Evolutionary conservation across 495 filamentous ascomycete genomes (phyloP), one percentile per base, ranked within the genome.

Genomic region (Talaromyces stipitatus): DNA sequence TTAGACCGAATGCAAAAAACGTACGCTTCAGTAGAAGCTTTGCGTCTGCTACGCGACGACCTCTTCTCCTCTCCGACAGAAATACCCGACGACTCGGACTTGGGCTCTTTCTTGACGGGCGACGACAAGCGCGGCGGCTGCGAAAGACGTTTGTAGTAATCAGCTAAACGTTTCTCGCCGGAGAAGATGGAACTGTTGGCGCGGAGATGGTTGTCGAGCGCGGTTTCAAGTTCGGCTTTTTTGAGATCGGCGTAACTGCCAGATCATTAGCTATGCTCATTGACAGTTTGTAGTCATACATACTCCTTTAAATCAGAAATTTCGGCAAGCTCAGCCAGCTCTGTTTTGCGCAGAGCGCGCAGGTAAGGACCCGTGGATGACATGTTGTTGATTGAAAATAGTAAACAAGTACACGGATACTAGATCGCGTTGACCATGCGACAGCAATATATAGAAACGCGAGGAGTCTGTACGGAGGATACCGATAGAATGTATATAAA

Each of bases 151-250:
- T 78, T 79, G 75, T 90, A 98, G 80, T 90, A 98, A 28, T 85
- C 78, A 16, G 76, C 69, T 67, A 96, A 83, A 46, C 74, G 77
- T 54, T 85, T 67, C 58, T 95, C 85, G 18, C 66, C 72, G 27
- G 73, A 72, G 66, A 86, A 87, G 30, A 74, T 77, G 48, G 79
- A 67, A 30, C 77, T 69, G 70, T 96, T 85, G 28, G 77, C 74
- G 58, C 81, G 76, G 33, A 98, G 82, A 53, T 88, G 84, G 23
- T 88, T 79, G 52, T 94, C 88, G 56, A 98, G 81, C 24, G 81
- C 77, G 52, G 76, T 62, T 66, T 91, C 88, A 36, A 97, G 83
- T n/a, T 97, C 91, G 59, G 75, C 70, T 72, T 97, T 97, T 62
- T 86, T 87, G 60, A 82, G 69, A 33, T 81, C 77, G 54, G 89